phyloP scores from a whole-genome alignment of 805 yeast species.

The Starmerella stellata region DNA sequence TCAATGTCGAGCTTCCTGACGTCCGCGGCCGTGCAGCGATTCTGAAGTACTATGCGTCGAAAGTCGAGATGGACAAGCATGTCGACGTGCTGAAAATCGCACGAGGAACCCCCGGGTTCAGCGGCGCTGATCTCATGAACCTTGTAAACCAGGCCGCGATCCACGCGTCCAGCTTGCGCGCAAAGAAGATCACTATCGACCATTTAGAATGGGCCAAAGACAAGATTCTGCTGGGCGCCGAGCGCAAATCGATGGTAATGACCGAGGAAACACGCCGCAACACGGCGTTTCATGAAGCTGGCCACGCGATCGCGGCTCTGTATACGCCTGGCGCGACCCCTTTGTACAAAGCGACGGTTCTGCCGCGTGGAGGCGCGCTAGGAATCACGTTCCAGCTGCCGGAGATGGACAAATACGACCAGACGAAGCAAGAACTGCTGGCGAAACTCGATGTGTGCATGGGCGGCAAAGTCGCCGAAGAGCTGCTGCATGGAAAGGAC shows the following conservation, averaged over 20 bases:
- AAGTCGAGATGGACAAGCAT: conserved; percentile 65
- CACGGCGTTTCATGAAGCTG: conserved; percentile 98
- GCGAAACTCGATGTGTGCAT: conserved; percentile 91
- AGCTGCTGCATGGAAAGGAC: conserved; percentile 72
- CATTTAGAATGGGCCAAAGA: conserved; percentile 99
- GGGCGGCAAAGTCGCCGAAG: conserved; percentile 99
- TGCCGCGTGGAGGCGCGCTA: conserved; percentile 91
- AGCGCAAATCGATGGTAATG: conserved; percentile 90
- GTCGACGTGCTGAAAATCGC: conserved; percentile 85
- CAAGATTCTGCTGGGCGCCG: conserved; percentile 95
- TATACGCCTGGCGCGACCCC: conserved; percentile 89
- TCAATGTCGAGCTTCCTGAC: conserved; percentile 88
- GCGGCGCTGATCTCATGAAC: conserved; percentile 96
- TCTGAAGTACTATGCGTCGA: conserved; percentile 74
- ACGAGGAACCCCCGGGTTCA: conserved; percentile 91
- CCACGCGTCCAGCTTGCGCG: conserved; percentile 82
- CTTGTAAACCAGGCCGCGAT: conserved; percentile 96
- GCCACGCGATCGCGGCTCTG: conserved; percentile 96
- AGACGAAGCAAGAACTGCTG: conserved; percentile 71
- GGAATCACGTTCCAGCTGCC: conserved; percentile 97
- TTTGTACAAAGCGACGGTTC: conserved; percentile 85
- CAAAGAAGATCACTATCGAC: conserved; percentile 70
- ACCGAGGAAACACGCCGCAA: conserved; percentile 86
- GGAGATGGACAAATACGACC: conserved; percentile 93
- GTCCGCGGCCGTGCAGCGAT: conserved; percentile 94